These are phyloP conservation scores for Naganishia onofrii DNA, from an alignment of 768 basidiomycete genomes.

Conservation along the genomic window DNA sequence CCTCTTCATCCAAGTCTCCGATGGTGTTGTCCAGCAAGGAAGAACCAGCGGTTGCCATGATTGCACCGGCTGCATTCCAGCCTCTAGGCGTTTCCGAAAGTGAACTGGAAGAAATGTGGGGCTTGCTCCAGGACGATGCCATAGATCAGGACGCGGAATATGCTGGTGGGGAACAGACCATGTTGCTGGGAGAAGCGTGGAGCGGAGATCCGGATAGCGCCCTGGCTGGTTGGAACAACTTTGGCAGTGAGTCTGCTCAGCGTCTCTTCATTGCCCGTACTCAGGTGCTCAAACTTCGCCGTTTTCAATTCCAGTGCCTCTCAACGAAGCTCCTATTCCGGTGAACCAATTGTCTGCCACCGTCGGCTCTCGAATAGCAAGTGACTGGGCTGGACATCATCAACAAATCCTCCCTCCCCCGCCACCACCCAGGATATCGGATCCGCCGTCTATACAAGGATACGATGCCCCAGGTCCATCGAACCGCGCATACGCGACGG, in stretches of 20 bases:
- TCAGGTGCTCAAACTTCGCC: background rate
- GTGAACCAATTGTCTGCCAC: background rate
- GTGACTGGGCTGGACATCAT: background rate
- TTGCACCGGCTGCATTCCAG: background rate
- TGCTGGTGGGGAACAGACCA: background rate
- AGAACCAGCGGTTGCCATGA: slow-evolving; percentile 16
- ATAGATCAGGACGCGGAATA: background rate
- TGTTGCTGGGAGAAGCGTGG: slow-evolving; percentile 14
- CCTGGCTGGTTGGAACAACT: slow-evolving; percentile 7
- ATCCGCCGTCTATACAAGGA: background rate
- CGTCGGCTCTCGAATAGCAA: slow-evolving; percentile 6
- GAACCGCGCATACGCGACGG: background rate
- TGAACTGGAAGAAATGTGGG: slow-evolving; percentile 40
- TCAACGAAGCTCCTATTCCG: slow-evolving; percentile 4
- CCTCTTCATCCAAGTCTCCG: background rate
- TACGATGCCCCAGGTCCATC: background rate
- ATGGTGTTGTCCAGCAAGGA: background rate
- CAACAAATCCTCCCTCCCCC: background rate
- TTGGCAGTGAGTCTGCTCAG: slow-evolving; percentile 6
- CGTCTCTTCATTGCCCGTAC: background rate
- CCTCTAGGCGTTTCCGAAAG: slow-evolving; percentile 30
- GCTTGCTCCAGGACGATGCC: slow-evolving; percentile 35
- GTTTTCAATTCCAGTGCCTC: background rate
- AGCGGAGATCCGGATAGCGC: background rate
- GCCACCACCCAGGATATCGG: background rate